A percentile compares a stretch with the other conserved stretches of the same genome.
Evolutionary conservation across 345 rosid species (phyloP).

Genomic region (Salix purpurea): DNA sequence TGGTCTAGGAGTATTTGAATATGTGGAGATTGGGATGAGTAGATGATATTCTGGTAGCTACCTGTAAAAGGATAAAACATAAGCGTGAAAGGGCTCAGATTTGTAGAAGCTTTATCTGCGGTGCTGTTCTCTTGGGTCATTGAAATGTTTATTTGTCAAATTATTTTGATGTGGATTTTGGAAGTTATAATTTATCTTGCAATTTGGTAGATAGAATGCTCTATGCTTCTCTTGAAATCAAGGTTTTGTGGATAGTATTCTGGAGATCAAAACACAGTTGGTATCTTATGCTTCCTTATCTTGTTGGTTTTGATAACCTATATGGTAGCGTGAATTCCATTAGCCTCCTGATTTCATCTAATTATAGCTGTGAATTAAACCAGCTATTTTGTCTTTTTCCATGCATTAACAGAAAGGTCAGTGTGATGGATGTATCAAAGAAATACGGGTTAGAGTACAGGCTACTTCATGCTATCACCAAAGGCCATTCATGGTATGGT

Average conservation of each 20-base stretch:
- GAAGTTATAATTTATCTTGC: neutral
- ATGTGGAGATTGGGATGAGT: neutral
- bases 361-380: neutral
- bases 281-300: neutral
- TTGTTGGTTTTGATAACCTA: neutral
- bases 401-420: conserved; percentile 47
- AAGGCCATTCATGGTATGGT: conserved; percentile 65
- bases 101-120: neutral
- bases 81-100: neutral
- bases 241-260: neutral
- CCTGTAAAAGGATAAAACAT: neutral
- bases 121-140: neutral
- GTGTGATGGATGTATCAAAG: conserved; percentile 72
- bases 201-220: neutral
- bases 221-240: neutral
- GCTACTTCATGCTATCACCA: conserved; percentile 53
- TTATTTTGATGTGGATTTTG: neutral
- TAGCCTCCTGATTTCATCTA: neutral
- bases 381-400: neutral
- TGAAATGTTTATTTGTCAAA: neutral
- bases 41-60: neutral
- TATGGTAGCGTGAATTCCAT: neutral
- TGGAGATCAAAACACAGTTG: neutral
- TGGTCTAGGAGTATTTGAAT: neutral
- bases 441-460: conserved; percentile 61